Percentiles rank a stretch among this genome's conserved stretches.
Conservation (phyloP, 2,329 filamentous ascomycete species). For the Neonectria sp. region DNA sequence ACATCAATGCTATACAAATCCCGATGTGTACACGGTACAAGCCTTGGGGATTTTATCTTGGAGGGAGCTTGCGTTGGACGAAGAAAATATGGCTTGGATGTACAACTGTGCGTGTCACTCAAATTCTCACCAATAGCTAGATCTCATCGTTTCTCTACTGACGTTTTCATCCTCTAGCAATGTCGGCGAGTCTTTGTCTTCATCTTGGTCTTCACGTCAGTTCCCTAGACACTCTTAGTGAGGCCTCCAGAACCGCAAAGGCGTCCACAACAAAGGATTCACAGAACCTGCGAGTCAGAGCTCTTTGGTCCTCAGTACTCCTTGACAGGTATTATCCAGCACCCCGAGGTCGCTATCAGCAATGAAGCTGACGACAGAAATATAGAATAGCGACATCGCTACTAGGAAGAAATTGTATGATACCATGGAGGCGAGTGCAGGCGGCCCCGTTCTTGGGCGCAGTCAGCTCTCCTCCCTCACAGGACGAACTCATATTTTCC, state of each 20-base stretch:
- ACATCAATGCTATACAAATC: background rate
- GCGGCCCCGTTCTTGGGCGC: conserved; percentile 2
- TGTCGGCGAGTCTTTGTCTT: conserved; percentile 13
- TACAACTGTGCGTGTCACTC: conserved; percentile 15
- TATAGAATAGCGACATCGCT: conserved; percentile 8
- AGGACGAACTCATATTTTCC: conserved; percentile 6
- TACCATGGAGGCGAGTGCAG: conserved; percentile 15
- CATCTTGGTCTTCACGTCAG: conserved; percentile 19
- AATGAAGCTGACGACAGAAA: no score
- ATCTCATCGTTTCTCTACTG: background rate
- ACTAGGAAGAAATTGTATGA: conserved; percentile 16
- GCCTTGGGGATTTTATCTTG: conserved; percentile 8
- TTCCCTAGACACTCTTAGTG: background rate
- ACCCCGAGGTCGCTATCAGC: no score
- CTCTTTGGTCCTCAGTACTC: conserved; percentile 6
- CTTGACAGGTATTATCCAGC: background rate
- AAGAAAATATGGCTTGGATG: conserved; percentile 24
- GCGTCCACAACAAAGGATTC: background rate
- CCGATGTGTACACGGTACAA: background rate
- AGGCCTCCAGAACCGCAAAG: background rate
- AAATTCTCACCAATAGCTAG: background rate
- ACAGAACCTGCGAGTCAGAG: background rate
- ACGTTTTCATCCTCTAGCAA: background rate
- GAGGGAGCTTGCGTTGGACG: conserved; percentile 12
- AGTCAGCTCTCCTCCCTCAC: background rate